Evolutionary conservation across 805 yeast species (phyloP).

Genomic region (Candida multigemmis): DNA sequence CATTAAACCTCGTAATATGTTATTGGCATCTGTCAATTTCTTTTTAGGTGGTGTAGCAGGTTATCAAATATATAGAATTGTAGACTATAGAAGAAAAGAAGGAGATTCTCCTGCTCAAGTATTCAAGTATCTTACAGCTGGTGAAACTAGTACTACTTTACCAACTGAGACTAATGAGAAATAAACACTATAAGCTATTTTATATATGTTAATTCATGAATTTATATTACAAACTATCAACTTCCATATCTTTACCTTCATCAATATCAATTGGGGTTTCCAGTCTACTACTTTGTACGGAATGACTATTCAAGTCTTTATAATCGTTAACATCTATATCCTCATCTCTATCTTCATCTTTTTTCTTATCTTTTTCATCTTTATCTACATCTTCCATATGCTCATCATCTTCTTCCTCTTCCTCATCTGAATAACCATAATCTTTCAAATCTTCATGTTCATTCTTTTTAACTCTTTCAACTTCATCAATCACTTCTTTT

Average conservation of each 20-base stretch:
- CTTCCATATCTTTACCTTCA: conserved; percentile 3
- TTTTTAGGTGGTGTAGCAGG: conserved; percentile 89
- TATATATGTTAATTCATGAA: conserved; percentile 1
- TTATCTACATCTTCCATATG: conserved; percentile 10
- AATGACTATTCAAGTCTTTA: conserved; percentile 7
- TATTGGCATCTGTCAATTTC: conserved; percentile 89
- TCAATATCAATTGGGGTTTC: not conserved
- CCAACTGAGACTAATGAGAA: conserved; percentile 1
- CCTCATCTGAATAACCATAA: conserved; percentile 11
- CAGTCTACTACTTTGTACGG: too few species aligned
- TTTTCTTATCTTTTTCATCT: conserved; percentile 4
- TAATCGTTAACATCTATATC: conserved; percentile 3
- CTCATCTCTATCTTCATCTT: conserved; percentile 2
- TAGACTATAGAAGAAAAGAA: conserved; percentile 48
- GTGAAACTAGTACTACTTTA: conserved; percentile 14
- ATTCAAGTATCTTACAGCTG: conserved; percentile 48
- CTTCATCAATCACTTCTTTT: conserved; percentile 14
- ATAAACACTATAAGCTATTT: conserved; percentile 1
- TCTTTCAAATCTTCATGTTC: conserved; percentile 19
- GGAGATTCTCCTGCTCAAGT: conserved; percentile 61
- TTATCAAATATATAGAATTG: conserved; percentile 67
- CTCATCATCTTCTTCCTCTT: conserved; percentile 13
- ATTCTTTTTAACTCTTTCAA: conserved; percentile 16
- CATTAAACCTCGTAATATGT: conserved; percentile 76
- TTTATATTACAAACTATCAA: conserved; percentile 1